These are phyloP conservation scores for Dipteronia dyeriana DNA, from an alignment of 345 rosid species.

Conservation along the genomic window DNA sequence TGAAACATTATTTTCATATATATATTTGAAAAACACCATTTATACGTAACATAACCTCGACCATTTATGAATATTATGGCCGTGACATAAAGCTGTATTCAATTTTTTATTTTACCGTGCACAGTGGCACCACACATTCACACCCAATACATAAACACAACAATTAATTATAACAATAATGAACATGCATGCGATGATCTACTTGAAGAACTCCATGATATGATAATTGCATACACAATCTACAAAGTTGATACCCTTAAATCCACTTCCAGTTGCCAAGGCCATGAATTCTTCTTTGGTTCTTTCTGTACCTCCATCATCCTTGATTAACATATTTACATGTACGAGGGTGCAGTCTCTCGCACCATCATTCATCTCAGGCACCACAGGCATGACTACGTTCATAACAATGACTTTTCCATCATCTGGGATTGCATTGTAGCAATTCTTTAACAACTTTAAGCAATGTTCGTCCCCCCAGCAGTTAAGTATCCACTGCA, in stretches of 20 bases:
- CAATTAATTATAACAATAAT: too few relatives aligned
- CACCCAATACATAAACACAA: too few relatives aligned
- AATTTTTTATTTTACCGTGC: too few relatives aligned
- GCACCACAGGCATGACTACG: conserved; percentile 34
- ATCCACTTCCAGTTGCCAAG: conserved; percentile 36
- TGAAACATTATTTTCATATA: too few relatives aligned
- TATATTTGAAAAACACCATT: too few relatives aligned
- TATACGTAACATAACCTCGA: too few relatives aligned
- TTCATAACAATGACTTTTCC: conserved; percentile 52
- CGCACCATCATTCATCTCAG: conserved; percentile 27
- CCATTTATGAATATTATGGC: too few relatives aligned
- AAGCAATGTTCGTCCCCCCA: conserved; percentile 53
- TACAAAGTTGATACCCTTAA: not conserved
- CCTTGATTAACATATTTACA: conserved; percentile 32
- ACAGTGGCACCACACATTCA: too few relatives aligned
- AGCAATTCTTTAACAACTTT: conserved; percentile 49
- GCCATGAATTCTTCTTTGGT: conserved; percentile 34
- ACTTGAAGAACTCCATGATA: conserved; percentile 15
- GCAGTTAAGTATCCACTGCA: conserved; percentile 44
- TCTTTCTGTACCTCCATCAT: conserved; percentile 49
- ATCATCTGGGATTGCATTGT: conserved; percentile 38
- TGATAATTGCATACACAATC: not conserved
- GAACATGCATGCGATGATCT: not conserved
- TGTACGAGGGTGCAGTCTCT: conserved; percentile 28
- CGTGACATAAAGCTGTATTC: too few relatives aligned